Conservation (phyloP, 208 protist genomes). For the Trypanosoma lewisi region DNA sequence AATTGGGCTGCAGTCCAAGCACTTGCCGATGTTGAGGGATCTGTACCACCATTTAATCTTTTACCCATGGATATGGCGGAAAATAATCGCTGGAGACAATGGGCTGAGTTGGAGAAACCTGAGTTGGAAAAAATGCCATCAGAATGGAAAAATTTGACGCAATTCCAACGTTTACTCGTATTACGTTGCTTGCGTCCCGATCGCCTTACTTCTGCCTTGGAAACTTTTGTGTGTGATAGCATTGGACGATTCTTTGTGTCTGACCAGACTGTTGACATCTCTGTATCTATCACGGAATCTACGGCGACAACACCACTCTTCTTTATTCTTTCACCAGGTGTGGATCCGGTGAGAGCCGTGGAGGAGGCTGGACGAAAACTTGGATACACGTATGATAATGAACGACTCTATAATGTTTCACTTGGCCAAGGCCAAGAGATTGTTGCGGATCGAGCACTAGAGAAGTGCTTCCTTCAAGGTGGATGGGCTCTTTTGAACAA, state of each 20-base stretch:
- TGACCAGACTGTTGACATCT: conserved; percentile 93
- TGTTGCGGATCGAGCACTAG: conserved; percentile 94
- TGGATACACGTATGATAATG: conserved; percentile 94
- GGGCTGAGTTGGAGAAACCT: conserved; percentile 90
- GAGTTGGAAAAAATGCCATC: conserved; percentile 91
- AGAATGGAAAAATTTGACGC: conserved; percentile 94
- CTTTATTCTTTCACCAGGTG: conserved; percentile 99
- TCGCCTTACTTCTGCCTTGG: conserved; percentile 94
- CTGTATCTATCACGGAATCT: conserved; percentile 94
- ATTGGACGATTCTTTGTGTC: conserved; percentile 96
- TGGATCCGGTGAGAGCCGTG: conserved; percentile 96
- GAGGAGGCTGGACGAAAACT: conserved; percentile 94
- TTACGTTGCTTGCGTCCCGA: conserved; percentile 96
- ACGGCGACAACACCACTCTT: conserved; percentile 95
- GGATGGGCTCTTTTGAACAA: conserved; percentile 98
- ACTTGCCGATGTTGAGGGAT: conserved; percentile 88
- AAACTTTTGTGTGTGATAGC: conserved; percentile 89
- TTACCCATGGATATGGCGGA: conserved; percentile 90
- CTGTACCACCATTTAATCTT: conserved; percentile 83
- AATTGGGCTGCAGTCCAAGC: conserved; percentile 93
- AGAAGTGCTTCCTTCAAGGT: conserved; percentile 90
- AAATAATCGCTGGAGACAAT: conserved; percentile 92
- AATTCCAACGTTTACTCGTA: conserved; percentile 96
- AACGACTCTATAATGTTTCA: conserved; percentile 95
- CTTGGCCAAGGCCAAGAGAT: conserved; percentile 98